Base-by-base conservation (phyloP, 2,329 filamentous ascomycete species). In the Pseudogymnoascus sp. region DNA sequence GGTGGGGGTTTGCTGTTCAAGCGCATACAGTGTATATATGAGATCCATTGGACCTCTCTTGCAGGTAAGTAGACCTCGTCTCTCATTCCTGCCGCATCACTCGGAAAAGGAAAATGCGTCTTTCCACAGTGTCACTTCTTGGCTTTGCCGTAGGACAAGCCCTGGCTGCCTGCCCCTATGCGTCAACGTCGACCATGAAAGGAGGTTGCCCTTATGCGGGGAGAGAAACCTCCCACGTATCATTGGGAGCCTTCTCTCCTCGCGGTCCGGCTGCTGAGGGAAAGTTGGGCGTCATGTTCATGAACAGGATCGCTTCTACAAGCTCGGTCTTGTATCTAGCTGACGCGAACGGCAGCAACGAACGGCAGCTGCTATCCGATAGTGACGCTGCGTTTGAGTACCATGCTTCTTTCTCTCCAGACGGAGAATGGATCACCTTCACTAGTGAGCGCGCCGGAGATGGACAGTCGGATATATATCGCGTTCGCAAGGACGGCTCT, bases 401-500 rank as follows among this genome's bases (percentile, higher is more conserved):
- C 64, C 77, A 78, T 60, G 75, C 72, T 6, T 68, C 67, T 3
- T 78, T 74, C 63, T 77, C 76, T 0, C 69, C 73, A 0, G 76
- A 77, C 57, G 74, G 75, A 4, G 47, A 77, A 65, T 76, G 73
- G 72, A 73, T 78, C 45, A 71, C 71, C 3, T 78, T 78, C 65
- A 79, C 75, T 2, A 72, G 69, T 16, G 76, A 78, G 68, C 74
- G 75, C 1, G 70, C 69, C 36, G 77, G 71, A 8, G 75, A 77
- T 60, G 77, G 76, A 1, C 72, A 79, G 23, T 73, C 75, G 1
- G 77, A 79, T 65, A 68, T 79, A 18, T 79, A 77, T 65, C 74
- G 75, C 4, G 68, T 75, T 21, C 71, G 69, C 1, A 21, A 69
- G 1, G 71, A 79, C 62, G 76, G 77, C 1, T 71, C 73, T 0